Conservation (phyloP, 352 stramenopile species). For the Phytophthora megakarya region DNA sequence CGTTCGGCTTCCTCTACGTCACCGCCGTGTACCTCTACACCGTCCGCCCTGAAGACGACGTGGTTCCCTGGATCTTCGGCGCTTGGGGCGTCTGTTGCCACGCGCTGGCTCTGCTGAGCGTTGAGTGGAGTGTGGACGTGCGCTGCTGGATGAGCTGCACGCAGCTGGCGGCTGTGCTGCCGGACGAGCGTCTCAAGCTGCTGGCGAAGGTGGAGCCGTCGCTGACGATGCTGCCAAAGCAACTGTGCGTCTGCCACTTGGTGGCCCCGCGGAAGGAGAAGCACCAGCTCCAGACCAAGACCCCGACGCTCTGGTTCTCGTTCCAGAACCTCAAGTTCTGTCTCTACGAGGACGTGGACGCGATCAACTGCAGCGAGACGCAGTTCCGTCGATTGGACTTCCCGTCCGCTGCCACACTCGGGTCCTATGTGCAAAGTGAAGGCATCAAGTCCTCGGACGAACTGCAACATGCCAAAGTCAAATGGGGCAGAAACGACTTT, state of each 20-base stretch:
- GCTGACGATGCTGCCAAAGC: conserved; percentile 52
- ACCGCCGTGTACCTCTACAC: conserved; percentile 67
- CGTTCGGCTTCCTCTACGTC: conserved; percentile 71
- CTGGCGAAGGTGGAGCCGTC: conserved; percentile 65
- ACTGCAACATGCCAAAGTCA: conserved; percentile 48
- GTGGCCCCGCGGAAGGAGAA: conserved; percentile 9
- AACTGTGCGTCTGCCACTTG: conserved; percentile 54
- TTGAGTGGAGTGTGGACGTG: conserved; percentile 64
- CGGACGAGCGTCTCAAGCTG: conserved; percentile 64
- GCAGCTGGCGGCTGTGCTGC: conserved; percentile 49
- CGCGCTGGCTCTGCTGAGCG: conserved; percentile 51
- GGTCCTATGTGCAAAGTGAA: conserved; percentile 60
- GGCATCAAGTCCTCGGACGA: conserved; percentile 49
- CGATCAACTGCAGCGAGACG: conserved; percentile 46
- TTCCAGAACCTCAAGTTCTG: conserved; percentile 86
- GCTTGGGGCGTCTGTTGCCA: conserved; percentile 55
- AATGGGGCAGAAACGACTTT: conserved; percentile 92
- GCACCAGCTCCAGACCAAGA: conserved; percentile 14
- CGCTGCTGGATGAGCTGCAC: conserved; percentile 64
- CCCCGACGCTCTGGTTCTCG: conserved; percentile 69
- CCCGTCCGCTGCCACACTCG: conserved; percentile 54
- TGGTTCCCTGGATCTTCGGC: conserved; percentile 48
- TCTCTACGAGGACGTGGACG: conserved; percentile 58
- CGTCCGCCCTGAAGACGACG: conserved; percentile 47
- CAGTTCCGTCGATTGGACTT: conserved; percentile 82